A percentile compares a stretch with the other conserved stretches of the same genome.
Conservation (phyloP, 345 rosid species). For the Bruguiera sexangula region DNA sequence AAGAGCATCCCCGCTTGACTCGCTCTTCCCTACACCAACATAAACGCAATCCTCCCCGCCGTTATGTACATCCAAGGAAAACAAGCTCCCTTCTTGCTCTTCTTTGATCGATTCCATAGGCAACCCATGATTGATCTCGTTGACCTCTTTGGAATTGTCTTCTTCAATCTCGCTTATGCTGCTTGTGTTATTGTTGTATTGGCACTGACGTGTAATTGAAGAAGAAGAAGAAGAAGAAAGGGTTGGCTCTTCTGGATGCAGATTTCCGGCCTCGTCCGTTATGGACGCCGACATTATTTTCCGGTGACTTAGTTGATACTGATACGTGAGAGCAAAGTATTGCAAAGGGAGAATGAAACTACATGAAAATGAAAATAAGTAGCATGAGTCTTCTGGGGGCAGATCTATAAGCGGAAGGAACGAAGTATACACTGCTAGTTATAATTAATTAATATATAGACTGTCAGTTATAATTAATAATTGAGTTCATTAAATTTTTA, state of each 20-base stretch:
- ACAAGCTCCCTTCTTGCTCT: conserved; percentile 29
- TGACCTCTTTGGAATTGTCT: conserved; percentile 23
- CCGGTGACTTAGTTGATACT: not conserved
- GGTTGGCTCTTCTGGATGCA: not conserved
- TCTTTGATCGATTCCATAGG: conserved; percentile 24
- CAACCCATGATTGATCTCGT: conserved; percentile 24
- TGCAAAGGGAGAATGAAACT: not conserved
- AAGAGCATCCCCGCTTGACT: conserved; percentile 76
- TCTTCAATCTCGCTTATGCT: conserved; percentile 34
- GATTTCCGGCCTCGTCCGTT: not conserved
- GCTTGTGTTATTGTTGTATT: not conserved
- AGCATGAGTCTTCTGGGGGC: not conserved
- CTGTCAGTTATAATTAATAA: too few relatives aligned
- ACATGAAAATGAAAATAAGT: not conserved
- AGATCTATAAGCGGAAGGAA: too few relatives aligned
- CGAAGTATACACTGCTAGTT: too few relatives aligned
- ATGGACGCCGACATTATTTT: not conserved
- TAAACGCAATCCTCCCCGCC: conserved; percentile 45
- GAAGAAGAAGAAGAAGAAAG: not conserved
- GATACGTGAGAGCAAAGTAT: not conserved
- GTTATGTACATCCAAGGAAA: conserved; percentile 31
- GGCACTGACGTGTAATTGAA: not conserved
- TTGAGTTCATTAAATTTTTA: too few relatives aligned
- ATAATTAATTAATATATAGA: too few relatives aligned
- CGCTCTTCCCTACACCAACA: conserved; percentile 74